A percentile compares a stretch with the other conserved stretches of the same genome.
phyloP scores from a whole-genome alignment of 2,329 filamentous ascomycete genomes.

The Verticillium albo-atrum region DNA sequence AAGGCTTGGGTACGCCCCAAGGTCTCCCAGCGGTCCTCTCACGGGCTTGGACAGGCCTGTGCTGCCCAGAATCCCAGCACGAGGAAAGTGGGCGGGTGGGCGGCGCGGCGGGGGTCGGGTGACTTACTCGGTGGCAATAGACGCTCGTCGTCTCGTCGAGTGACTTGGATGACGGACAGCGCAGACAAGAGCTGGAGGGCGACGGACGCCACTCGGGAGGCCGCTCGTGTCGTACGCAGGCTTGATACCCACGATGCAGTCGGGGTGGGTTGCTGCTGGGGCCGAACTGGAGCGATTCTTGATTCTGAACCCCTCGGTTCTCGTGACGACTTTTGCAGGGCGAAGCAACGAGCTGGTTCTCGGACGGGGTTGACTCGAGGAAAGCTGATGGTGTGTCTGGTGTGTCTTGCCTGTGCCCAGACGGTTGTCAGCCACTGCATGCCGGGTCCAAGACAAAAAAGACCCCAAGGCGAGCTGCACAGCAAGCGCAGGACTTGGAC shows the following conservation, averaged over 20 bases:
- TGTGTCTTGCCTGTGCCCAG: not conserved
- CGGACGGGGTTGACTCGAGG: not conserved
- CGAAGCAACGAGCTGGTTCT: not conserved
- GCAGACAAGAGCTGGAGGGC: not conserved
- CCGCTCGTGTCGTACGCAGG: not conserved
- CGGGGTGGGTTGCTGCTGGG: not conserved
- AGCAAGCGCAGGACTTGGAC: not conserved
- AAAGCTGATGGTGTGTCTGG: not conserved
- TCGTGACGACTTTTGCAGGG: not conserved
- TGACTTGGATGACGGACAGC: not conserved
- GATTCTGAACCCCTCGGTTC: not conserved
- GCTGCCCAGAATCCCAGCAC: not conserved
- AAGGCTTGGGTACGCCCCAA: not conserved
- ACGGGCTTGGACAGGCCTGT: not conserved
- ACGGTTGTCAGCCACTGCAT: not conserved
- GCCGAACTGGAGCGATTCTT: not conserved
- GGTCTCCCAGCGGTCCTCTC: not conserved
- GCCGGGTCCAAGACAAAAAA: not conserved
- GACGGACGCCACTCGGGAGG: not conserved
- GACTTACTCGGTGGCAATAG: not conserved
- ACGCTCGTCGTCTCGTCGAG: not conserved
- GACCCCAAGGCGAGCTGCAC: not conserved
- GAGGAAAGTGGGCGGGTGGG: not conserved
- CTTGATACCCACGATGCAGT: not conserved
- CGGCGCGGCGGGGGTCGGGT: not conserved